Evolutionary conservation across 306 rosid genomes (phyloP).

Genomic region (Quercus aquifolioides): DNA sequence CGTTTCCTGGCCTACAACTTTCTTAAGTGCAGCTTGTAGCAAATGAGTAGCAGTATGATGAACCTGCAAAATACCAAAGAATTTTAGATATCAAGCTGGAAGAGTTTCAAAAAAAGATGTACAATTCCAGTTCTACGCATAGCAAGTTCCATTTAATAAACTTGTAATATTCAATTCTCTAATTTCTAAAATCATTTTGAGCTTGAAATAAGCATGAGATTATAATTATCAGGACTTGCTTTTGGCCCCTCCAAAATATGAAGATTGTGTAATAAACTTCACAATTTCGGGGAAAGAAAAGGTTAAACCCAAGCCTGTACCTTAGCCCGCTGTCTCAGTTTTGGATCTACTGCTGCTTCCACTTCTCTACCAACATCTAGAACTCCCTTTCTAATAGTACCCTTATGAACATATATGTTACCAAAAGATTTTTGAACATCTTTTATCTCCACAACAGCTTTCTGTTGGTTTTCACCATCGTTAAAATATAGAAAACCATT

Average conservation of each 20-base stretch:
- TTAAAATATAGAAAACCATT: slow-evolving; percentile 67
- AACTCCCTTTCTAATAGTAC: slow-evolving; percentile 72
- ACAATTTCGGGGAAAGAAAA: background rate
- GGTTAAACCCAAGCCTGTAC: slow-evolving; percentile 31
- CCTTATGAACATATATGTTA: slow-evolving; percentile 85
- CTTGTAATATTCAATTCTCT: background rate
- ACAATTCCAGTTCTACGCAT: background rate
- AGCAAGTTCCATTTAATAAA: background rate
- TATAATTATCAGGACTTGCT: slow-evolving; percentile 8
- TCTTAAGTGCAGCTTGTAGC: slow-evolving; percentile 88
- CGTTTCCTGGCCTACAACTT: slow-evolving; percentile 78
- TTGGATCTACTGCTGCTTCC: slow-evolving; percentile 78
- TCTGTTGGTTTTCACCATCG: slow-evolving; percentile 53
- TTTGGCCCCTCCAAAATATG: background rate
- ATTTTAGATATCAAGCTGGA: slow-evolving; percentile 21
- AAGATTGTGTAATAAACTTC: background rate
- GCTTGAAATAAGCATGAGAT: slow-evolving; percentile 11
- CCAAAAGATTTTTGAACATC: slow-evolving; percentile 89
- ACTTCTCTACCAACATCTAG: slow-evolving; percentile 90
- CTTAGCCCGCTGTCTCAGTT: slow-evolving; percentile 89
- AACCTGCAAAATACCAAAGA: slow-evolving; percentile 51
- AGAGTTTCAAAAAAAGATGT: background rate
- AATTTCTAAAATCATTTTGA: slow-evolving; percentile 7
- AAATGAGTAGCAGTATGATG: slow-evolving; percentile 98
- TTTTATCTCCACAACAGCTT: slow-evolving; percentile 69